Percentiles rank a stretch among this genome's conserved stretches.
Conservation (phyloP, 371 early-diverging fungal genomes). For the Mucor mucedo region DNA sequence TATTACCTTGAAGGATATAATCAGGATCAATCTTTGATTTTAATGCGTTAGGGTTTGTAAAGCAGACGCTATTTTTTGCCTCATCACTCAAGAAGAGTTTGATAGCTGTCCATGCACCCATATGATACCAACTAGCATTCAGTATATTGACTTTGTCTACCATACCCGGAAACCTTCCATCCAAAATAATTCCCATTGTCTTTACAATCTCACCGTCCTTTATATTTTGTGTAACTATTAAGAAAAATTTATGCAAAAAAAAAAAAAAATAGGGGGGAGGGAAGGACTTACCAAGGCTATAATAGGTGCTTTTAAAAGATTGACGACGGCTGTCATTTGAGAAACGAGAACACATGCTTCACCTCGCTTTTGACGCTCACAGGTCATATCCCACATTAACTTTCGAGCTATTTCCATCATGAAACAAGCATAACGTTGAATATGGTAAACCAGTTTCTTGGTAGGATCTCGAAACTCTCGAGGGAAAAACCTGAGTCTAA, state of each 20-base stretch:
- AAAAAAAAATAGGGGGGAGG: too few species aligned
- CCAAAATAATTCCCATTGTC: slow-evolving; percentile 34
- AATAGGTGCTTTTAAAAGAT: slow-evolving; percentile 47
- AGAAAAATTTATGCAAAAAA: neutral
- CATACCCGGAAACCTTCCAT: slow-evolving; percentile 38
- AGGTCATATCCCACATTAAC: slow-evolving; percentile 42
- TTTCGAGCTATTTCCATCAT: slow-evolving; percentile 53
- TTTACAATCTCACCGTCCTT: slow-evolving; percentile 37
- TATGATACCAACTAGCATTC: slow-evolving; percentile 57
- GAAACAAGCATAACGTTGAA: slow-evolving; percentile 44
- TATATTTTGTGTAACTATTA: slow-evolving; percentile 8
- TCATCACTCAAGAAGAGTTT: slow-evolving; percentile 43
- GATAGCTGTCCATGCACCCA: slow-evolving; percentile 51
- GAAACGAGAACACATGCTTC: slow-evolving; percentile 34
- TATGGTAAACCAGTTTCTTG: slow-evolving; percentile 27
- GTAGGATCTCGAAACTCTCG: slow-evolving; percentile 21
- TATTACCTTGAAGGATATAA: slow-evolving; percentile 33
- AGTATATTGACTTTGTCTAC: slow-evolving; percentile 44
- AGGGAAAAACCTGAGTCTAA: slow-evolving; percentile 41
- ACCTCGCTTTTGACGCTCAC: slow-evolving; percentile 17
- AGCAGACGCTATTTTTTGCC: slow-evolving; percentile 41
- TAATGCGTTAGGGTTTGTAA: slow-evolving; percentile 37
- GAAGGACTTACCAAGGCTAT: slow-evolving; percentile 40
- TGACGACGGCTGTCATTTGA: slow-evolving; percentile 42
- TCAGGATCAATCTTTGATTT: slow-evolving; percentile 29